These are phyloP conservation scores for Carnegiea gigantea DNA, from an alignment of 179 eudicot genomes.

Conservation along the genomic window DNA sequence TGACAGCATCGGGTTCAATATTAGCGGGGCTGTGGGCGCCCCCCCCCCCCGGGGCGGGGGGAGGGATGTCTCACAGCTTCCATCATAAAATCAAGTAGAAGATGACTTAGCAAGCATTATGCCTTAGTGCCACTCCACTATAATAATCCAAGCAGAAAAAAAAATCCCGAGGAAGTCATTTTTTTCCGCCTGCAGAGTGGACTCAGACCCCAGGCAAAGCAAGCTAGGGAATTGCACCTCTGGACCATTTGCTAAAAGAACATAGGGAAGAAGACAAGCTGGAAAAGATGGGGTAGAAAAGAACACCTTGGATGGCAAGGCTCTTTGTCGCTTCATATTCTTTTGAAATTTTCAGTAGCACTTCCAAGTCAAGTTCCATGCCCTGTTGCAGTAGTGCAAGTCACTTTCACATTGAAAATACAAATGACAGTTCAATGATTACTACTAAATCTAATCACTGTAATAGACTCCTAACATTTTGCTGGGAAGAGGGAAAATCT, in stretches of 20 bases:
- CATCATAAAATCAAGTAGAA: no score
- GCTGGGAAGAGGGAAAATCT: background rate
- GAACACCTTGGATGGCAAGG: slow-evolving; percentile 64
- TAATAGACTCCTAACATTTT: background rate
- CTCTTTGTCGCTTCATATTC: slow-evolving; percentile 74
- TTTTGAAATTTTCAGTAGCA: slow-evolving; percentile 48
- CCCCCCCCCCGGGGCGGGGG: no score
- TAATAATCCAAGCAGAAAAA: no score
- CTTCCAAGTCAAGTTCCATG: slow-evolving; percentile 63
- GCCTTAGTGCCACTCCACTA: no score
- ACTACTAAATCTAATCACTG: background rate
- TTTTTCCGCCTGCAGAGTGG: no score
- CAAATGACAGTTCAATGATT: background rate
- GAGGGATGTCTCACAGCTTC: no score
- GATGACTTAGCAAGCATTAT: no score
- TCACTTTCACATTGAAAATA: background rate
- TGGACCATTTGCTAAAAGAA: background rate
- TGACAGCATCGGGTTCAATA: background rate
- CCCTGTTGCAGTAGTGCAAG: slow-evolving; percentile 41
- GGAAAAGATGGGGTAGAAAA: background rate
- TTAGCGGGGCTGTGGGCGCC: background rate
- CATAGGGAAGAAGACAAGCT: background rate
- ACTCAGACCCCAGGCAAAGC: no score
- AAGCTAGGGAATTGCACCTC: no score
- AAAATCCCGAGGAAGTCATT: no score